Percentiles rank a stretch among this genome's conserved stretches.
phyloP scores from a whole-genome alignment of 306 rosid genomes.

The Vigna mungo region DNA sequence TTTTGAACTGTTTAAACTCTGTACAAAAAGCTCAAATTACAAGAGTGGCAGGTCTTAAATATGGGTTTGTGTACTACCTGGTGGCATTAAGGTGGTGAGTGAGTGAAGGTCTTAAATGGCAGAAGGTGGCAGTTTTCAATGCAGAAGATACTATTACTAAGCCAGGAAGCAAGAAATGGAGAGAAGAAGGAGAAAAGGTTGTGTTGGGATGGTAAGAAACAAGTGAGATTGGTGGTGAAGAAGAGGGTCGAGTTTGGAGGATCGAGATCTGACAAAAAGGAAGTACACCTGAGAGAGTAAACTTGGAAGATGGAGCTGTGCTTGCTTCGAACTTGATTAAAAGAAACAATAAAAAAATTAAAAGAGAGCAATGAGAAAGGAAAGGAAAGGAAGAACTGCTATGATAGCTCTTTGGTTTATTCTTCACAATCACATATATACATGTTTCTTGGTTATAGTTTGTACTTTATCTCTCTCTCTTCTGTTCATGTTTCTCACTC shows the following conservation, averaged over 20 bases:
- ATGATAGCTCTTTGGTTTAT: conserved; percentile 23
- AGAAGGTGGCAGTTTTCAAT: conserved; percentile 36
- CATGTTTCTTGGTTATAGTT: not conserved
- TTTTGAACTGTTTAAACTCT: not conserved
- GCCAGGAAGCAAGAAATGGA: conserved; percentile 36
- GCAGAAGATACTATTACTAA: conserved; percentile 33
- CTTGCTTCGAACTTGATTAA: not conserved
- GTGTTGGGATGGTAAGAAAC: not conserved
- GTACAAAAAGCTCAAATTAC: conserved; percentile 18
- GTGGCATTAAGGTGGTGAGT: conserved; percentile 28
- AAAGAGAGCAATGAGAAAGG: conserved; percentile 18
- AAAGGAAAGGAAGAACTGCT: not conserved
- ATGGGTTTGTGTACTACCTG: not conserved
- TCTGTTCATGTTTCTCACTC: not conserved
- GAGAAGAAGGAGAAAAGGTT: conserved; percentile 2
- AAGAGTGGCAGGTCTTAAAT: conserved; percentile 38
- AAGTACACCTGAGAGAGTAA: conserved; percentile 40
- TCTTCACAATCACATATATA: not conserved
- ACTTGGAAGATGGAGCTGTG: conserved; percentile 24
- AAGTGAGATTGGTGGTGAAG: not conserved
- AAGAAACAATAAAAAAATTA: not conserved
- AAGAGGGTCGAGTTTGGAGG: conserved; percentile 33
- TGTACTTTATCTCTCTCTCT: not conserved
- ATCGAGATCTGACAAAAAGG: conserved; percentile 58
- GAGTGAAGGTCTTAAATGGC: conserved; percentile 45